Evolutionary conservation across 495 filamentous ascomycete genomes (phyloP).

Genomic region (Penicillium chermesinum): DNA sequence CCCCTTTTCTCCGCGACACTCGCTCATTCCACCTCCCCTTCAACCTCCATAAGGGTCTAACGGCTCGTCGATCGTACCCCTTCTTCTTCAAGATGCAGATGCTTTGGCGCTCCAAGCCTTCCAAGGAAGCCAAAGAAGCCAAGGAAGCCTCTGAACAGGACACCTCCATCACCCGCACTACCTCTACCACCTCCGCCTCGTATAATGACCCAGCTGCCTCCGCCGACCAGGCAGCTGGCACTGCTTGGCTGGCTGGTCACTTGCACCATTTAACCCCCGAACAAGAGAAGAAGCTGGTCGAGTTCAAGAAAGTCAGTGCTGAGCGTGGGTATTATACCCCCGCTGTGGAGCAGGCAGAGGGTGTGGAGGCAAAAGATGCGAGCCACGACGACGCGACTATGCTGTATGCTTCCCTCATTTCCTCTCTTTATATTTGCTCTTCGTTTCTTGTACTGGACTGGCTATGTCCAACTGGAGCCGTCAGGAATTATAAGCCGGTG

Average conservation of each 20-base stretch:
- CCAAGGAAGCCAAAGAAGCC: conserved; percentile 31
- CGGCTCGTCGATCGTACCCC: not conserved
- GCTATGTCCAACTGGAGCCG: too few relatives aligned
- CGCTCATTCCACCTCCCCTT: not conserved
- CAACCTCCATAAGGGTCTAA: not conserved
- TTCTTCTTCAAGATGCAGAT: conserved; percentile 3
- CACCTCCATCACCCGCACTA: conserved; percentile 16
- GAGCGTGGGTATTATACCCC: conserved; percentile 63
- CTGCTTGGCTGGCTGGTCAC: conserved; percentile 55
- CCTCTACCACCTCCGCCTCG: conserved; percentile 22
- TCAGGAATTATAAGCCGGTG: not conserved
- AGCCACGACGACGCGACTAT: conserved; percentile 79
- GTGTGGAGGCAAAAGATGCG: conserved; percentile 31
- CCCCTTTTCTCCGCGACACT: not conserved
- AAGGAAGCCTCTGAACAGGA: conserved; percentile 27
- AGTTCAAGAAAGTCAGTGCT: conserved; percentile 63
- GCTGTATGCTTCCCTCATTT: too few relatives aligned
- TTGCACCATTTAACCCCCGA: conserved; percentile 64
- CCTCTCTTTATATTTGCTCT: not conserved
- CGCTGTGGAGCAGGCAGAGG: conserved; percentile 29
- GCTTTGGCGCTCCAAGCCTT: conserved; percentile 38
- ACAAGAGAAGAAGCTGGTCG: conserved; percentile 58
- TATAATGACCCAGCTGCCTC: conserved; percentile 41
- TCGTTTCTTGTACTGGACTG: too few relatives aligned
- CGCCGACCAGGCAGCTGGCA: conserved; percentile 37